Evolutionary conservation across 352 stramenopile genomes (phyloP).

Genomic region (Phytophthora quininea): DNA sequence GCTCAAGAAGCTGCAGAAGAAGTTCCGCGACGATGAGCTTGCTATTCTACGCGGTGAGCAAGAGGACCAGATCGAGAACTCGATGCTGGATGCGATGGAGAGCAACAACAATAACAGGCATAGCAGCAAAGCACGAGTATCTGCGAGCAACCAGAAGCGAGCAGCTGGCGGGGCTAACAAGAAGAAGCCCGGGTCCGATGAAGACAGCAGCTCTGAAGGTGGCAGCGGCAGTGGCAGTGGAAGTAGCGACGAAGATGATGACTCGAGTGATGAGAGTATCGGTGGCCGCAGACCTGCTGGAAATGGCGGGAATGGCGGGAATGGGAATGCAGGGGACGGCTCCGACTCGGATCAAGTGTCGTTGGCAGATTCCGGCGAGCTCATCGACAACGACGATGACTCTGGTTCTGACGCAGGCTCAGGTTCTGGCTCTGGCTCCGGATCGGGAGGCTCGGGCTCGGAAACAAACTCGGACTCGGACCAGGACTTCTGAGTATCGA

Average conservation of each 20-base stretch:
- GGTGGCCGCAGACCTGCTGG: constrained; percentile 3
- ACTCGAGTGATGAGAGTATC: constrained; percentile 59
- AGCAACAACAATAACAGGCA: constrained; percentile 50
- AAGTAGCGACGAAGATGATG: constrained; percentile 46
- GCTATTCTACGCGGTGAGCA: constrained; percentile 88
- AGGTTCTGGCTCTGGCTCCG: constrained; percentile 55
- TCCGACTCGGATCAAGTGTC: constrained; percentile 86
- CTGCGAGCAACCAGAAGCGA: constrained; percentile 56
- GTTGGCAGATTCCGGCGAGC: constrained; percentile 78
- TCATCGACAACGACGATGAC: constrained; percentile 87
- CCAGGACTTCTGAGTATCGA: constrained; percentile 67
- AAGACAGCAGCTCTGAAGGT: constrained; percentile 54
- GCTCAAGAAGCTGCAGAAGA: constrained; percentile 94
- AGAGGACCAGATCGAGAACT: constrained; percentile 76
- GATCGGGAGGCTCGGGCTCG: constrained; percentile 65
- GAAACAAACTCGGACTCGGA: constrained; percentile 84
- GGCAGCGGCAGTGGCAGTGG: constrained; percentile 48
- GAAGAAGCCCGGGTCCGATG: constrained; percentile 48
- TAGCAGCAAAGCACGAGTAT: constrained; percentile 23
- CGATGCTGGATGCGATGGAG: constrained; percentile 51
- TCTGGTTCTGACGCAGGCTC: constrained; percentile 55
- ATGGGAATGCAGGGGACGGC: constrained; percentile 22
- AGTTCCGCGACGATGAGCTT: constrained; percentile 92
- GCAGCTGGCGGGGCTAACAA: constrained; percentile 17
- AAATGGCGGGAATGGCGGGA: constrained; percentile 17